Evolutionary conservation across 1,139 yeast genomes (phyloP).

Genomic region (Pichia sp.): DNA sequence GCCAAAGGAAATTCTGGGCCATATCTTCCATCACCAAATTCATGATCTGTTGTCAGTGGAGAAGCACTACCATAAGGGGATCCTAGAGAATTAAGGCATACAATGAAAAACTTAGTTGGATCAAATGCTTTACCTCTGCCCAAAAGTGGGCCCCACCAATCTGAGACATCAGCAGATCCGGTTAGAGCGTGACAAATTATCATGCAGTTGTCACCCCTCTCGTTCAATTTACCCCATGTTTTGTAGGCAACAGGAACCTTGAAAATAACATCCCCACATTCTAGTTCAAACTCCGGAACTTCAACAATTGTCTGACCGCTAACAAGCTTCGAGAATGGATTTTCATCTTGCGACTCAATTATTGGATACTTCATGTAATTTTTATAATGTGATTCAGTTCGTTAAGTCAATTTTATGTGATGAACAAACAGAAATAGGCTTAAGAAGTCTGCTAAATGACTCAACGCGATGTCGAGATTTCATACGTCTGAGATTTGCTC

Average conservation of each 20-base stretch:
- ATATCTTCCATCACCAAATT: constrained; percentile 61
- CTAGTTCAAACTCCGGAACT: constrained; percentile 68
- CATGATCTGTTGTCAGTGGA: constrained; percentile 70
- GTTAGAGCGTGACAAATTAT: constrained; percentile 93
- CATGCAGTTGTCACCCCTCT: constrained; percentile 60
- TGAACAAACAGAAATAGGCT: not conserved
- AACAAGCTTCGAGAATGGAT: constrained; percentile 68
- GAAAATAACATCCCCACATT: constrained; percentile 68
- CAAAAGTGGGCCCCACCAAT: constrained; percentile 97
- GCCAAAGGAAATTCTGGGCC: constrained; percentile 95
- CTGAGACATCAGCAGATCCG: constrained; percentile 90
- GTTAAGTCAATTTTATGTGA: not conserved
- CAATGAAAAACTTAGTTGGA: constrained; percentile 74
- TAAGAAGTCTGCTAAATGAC: not conserved
- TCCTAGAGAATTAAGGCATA: constrained; percentile 86
- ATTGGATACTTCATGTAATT: constrained; percentile 18
- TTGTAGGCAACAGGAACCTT: constrained; percentile 91
- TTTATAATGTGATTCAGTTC: not conserved
- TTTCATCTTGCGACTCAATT: constrained; percentile 40
- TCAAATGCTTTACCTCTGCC: constrained; percentile 88
- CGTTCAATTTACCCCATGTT: constrained; percentile 85
- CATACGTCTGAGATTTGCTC: no score
- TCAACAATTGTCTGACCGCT: constrained; percentile 75
- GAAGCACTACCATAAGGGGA: constrained; percentile 96
- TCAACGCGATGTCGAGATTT: not conserved